A percentile compares a stretch with the other conserved stretches of the same genome.
Conservation (phyloP, 495 filamentous ascomycete species). For the Chaetomium tenue region DNA sequence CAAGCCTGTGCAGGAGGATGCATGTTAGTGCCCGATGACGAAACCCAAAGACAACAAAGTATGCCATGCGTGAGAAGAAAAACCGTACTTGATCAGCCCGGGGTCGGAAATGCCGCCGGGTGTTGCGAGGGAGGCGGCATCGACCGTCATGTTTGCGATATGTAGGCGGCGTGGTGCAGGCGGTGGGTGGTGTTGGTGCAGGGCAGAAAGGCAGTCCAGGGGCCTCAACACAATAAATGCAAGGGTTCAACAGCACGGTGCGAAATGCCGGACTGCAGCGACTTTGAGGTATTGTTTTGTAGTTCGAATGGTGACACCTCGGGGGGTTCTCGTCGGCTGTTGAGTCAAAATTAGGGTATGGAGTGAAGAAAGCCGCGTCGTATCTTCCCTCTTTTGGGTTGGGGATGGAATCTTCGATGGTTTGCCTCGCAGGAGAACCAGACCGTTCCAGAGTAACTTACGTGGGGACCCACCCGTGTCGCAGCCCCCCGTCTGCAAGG, state of each 20-base stretch:
- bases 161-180: conserved; percentile 20
- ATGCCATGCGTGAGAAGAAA: neutral
- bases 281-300: neutral
- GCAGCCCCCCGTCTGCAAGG: conserved; percentile 17
- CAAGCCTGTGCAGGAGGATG: conserved; percentile 61
- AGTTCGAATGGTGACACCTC: neutral
- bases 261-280: neutral
- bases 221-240: neutral
- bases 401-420: conserved; percentile 19
- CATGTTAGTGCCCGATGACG: conserved; percentile 31
- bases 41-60: conserved; percentile 5
- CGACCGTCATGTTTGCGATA: conserved; percentile 32
- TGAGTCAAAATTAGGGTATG: neutral
- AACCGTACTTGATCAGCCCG: conserved; percentile 55
- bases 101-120: conserved; percentile 59
- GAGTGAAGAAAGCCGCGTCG: neutral
- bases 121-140: conserved; percentile 37
- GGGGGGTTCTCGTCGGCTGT: neutral
- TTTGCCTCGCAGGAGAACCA: conserved; percentile 21
- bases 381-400: neutral
- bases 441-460: conserved; percentile 16
- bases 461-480: conserved; percentile 14
- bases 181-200: neutral
- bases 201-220: neutral
- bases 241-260: neutral